phyloP scores from a whole-genome alignment of 495 filamentous ascomycete species.

The Aspergillus bridgeri region DNA sequence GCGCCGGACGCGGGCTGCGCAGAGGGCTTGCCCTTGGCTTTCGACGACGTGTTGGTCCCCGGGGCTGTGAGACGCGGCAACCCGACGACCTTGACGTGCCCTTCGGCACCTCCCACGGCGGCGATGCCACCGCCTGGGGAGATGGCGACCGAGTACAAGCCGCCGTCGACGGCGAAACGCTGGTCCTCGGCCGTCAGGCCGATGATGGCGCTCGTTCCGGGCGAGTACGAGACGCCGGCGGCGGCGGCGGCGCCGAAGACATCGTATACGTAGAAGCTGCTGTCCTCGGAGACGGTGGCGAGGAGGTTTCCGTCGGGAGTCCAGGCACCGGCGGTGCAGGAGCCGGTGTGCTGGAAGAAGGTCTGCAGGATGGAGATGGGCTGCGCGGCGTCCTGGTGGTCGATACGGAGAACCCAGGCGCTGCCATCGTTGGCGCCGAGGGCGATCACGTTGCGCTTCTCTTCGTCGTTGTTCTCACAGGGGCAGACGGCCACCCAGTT shows the following conservation, averaged over 20 bases:
- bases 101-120: slow-evolving; percentile 83
- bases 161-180: slow-evolving; percentile 87
- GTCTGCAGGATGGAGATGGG: slow-evolving; percentile 79
- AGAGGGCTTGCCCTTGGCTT: slow-evolving; percentile 28
- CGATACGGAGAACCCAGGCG: slow-evolving; percentile 90
- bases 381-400: slow-evolving; percentile 55
- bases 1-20: slow-evolving; percentile 39
- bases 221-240: slow-evolving; percentile 63
- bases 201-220: slow-evolving; percentile 69
- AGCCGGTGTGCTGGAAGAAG: slow-evolving; percentile 83
- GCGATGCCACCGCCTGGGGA: slow-evolving; percentile 73
- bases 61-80: slow-evolving; percentile 62
- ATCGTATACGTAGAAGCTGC: slow-evolving; percentile 88
- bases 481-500: slow-evolving; percentile 87
- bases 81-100: slow-evolving; percentile 77
- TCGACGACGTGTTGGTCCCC: slow-evolving; percentile 33
- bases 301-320: slow-evolving; percentile 82
- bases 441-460: slow-evolving; percentile 77
- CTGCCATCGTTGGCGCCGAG: slow-evolving; percentile 89
- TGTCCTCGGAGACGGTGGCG: slow-evolving; percentile 86
- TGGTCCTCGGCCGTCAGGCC: slow-evolving; percentile 79
- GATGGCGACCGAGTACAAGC: slow-evolving; percentile 80
- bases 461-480: slow-evolving; percentile 48
- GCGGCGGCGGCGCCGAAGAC: slow-evolving; percentile 81
- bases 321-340: slow-evolving; percentile 91